phyloP scores from a whole-genome alignment of 148 eudicot genomes.

The Persicaria tinctoria region DNA sequence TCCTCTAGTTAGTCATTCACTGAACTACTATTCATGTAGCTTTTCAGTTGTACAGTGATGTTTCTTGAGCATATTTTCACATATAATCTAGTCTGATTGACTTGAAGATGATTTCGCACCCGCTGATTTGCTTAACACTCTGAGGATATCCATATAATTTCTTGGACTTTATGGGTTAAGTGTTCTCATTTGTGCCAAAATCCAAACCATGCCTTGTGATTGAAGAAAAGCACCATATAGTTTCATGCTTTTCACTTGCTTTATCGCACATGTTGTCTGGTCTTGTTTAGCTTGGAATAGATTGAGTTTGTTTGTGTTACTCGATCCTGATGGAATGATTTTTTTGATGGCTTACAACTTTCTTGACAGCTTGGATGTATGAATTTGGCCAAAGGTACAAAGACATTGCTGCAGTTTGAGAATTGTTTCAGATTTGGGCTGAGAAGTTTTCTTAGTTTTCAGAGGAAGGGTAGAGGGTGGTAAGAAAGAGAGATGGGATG shows the following conservation, averaged over 20 bases:
- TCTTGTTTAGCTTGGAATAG: neutral
- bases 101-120: neutral
- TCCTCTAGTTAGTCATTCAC: neutral
- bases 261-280: neutral
- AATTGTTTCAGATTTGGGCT: conserved; percentile 26
- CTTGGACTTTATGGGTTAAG: neutral
- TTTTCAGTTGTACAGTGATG: conserved; percentile 4
- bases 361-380: conserved; percentile 16
- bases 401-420: conserved; percentile 21
- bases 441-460: conserved; percentile 19
- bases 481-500: conserved; percentile 68
- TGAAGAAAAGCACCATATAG: conserved; percentile 6
- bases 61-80: conserved; percentile 1
- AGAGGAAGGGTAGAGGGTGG: conserved; percentile 14
- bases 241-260: conserved; percentile 1
- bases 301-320: conserved; percentile 9
- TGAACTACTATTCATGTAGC: neutral
- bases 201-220: conserved; percentile 11
- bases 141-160: neutral
- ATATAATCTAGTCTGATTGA: neutral
- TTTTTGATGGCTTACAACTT: conserved; percentile 32
- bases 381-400: conserved; percentile 40
- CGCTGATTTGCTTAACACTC: neutral
- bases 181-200: neutral
- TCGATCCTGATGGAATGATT: conserved; percentile 14